Conservation (phyloP, 108 stramenopile genomes). For the Nitzschia sp. region DNA sequence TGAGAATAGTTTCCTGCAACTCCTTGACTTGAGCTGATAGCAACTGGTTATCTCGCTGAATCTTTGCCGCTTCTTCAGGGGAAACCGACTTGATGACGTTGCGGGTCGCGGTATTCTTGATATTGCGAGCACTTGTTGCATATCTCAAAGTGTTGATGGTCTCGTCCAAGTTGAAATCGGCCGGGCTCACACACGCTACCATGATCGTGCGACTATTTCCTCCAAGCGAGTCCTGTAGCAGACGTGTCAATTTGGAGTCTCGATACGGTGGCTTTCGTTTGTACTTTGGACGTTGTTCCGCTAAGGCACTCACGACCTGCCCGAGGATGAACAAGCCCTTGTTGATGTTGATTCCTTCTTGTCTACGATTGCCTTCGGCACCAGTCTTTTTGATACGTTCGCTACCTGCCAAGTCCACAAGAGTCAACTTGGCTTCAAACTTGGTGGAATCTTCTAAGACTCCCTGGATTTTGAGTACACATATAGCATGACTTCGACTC, state of each 20-base stretch:
- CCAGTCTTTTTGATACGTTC: conserved; percentile 97
- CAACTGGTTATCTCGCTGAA: conserved; percentile 79
- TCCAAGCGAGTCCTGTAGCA: conserved; percentile 90
- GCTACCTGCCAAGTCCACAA: conserved; percentile 96
- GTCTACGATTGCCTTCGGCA: conserved; percentile 92
- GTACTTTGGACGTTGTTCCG: conserved; percentile 55
- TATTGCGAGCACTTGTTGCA: conserved; percentile 92
- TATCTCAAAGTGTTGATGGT: conserved; percentile 90
- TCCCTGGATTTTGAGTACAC: conserved; percentile 75
- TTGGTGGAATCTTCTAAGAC: conserved; percentile 46
- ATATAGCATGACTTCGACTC: conserved; percentile 91
- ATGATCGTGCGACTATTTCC: conserved; percentile 94
- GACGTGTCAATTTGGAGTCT: conserved; percentile 89
- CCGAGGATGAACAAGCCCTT: conserved; percentile 86
- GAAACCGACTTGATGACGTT: conserved; percentile 73
- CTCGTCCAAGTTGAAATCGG: conserved; percentile 94
- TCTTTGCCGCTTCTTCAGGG: conserved; percentile 66
- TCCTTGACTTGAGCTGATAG: conserved; percentile 58
- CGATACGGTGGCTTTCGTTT: conserved; percentile 81
- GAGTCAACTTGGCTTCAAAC: conserved; percentile 84
- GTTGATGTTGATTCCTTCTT: conserved; percentile 95
- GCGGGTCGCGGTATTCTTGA: conserved; percentile 90
- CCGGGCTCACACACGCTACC: conserved; percentile 92
- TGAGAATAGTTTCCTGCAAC: conserved; percentile 46
- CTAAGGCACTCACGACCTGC: conserved; percentile 89